phyloP scores from a whole-genome alignment of 2,329 filamentous ascomycete species.

The Thielaviopsis musarum region DNA sequence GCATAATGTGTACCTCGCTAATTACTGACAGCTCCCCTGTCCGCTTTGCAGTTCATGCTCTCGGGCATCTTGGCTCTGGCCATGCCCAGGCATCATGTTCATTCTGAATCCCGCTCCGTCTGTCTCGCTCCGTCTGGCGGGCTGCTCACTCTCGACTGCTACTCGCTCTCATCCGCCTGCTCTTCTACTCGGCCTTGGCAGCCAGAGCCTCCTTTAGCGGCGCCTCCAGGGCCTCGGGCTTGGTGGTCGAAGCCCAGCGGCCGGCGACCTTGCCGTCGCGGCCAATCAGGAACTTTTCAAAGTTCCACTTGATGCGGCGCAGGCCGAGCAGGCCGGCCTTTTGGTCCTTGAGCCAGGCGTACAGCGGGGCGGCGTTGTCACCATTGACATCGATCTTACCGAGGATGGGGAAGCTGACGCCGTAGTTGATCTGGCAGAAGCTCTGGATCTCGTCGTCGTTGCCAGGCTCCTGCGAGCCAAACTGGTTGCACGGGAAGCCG shows the following conservation, averaged over 20 bases:
- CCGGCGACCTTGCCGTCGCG: slow-evolving; percentile 72
- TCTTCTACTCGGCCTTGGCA: not conserved
- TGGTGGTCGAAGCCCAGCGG: slow-evolving; percentile 75
- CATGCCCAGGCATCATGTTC: too few relatives aligned
- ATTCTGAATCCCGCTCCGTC: too few relatives aligned
- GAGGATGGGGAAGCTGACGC: slow-evolving; percentile 79
- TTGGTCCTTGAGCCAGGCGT: slow-evolving; percentile 54
- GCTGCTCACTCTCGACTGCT: too few relatives aligned
- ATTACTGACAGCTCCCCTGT: too few relatives aligned
- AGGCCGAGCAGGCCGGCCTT: slow-evolving; percentile 74
- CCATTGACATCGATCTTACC: slow-evolving; percentile 93
- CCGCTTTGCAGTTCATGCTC: too few relatives aligned
- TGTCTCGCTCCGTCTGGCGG: too few relatives aligned
- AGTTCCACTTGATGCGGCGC: slow-evolving; percentile 97
- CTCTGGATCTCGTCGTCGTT: slow-evolving; percentile 62
- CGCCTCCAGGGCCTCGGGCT: slow-evolving; percentile 65
- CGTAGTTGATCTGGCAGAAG: slow-evolving; percentile 88
- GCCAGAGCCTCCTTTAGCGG: slow-evolving; percentile 56
- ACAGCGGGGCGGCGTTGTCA: slow-evolving; percentile 61
- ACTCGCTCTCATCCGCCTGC: not conserved
- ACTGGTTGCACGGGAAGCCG: slow-evolving; percentile 98
- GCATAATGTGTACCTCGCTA: too few relatives aligned
- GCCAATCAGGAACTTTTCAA: slow-evolving; percentile 92
- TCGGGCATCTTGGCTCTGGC: too few relatives aligned
- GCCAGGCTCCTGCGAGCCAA: slow-evolving; percentile 78